These are phyloP conservation scores for Didymella sp. DNA, from an alignment of 2,329 filamentous ascomycete species.

Conservation along the genomic window DNA sequence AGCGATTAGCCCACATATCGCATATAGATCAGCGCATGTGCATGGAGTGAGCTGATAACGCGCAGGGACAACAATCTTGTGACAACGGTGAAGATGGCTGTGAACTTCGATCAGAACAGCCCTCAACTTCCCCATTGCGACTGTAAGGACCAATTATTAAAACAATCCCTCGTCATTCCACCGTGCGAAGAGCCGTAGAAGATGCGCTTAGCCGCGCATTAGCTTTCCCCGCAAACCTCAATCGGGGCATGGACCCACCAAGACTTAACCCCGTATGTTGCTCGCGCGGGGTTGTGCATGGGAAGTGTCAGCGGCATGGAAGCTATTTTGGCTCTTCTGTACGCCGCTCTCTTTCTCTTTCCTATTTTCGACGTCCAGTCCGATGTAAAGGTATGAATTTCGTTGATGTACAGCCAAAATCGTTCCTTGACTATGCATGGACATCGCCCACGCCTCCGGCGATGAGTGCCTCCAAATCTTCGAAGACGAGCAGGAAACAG, in stretches of 20 bases:
- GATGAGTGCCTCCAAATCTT: constrained; percentile 33
- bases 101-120: neutral
- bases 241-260: constrained; percentile 29
- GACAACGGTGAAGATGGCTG: neutral
- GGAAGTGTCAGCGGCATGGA: constrained; percentile 24
- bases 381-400: constrained; percentile 44
- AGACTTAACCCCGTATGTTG: constrained; percentile 7
- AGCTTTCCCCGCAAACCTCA: constrained; percentile 40
- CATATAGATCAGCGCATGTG: neutral
- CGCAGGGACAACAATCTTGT: neutral
- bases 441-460: constrained; percentile 40
- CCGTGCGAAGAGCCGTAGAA: constrained; percentile 8
- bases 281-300: constrained; percentile 41
- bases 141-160: neutral
- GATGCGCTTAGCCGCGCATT: constrained; percentile 23
- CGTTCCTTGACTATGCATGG: constrained; percentile 49
- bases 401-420: constrained; percentile 46
- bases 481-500: constrained; percentile 50
- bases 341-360: constrained; percentile 32
- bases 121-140: neutral
- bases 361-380: constrained; percentile 38
- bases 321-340: constrained; percentile 21
- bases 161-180: neutral
- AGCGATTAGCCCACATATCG: neutral
- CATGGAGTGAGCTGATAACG: neutral